A percentile compares a stretch with the other conserved stretches of the same genome.
phyloP scores from a whole-genome alignment of 805 yeast species.

The Candida odintsovae region DNA sequence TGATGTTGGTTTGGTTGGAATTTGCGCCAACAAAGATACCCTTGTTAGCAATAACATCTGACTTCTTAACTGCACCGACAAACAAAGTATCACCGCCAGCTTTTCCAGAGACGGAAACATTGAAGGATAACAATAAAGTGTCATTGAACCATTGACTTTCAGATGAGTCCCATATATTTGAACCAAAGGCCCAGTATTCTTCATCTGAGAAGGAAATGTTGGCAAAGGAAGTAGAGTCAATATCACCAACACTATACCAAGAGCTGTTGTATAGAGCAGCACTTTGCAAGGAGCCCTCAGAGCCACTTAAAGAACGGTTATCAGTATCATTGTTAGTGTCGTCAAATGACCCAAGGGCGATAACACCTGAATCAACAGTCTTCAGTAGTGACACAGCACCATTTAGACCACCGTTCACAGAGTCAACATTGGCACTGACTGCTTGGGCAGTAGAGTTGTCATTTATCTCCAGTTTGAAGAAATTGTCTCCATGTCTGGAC shows the following conservation, averaged over 20 bases:
- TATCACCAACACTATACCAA: constrained; percentile 40
- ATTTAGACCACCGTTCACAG: constrained; percentile 33
- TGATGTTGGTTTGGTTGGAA: constrained; percentile 16
- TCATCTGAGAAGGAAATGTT: constrained; percentile 29
- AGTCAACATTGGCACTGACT: constrained; percentile 14
- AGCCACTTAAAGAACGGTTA: constrained; percentile 24
- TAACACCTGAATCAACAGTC: constrained; percentile 29
- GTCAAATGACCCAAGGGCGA: constrained; percentile 43
- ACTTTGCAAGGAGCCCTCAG: constrained; percentile 30
- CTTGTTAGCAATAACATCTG: constrained; percentile 17
- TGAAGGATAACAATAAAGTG: constrained; percentile 25
- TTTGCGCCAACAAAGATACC: constrained; percentile 9
- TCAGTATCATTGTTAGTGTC: constrained; percentile 28
- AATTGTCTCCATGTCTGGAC: constrained; percentile 31
- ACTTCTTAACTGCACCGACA: constrained; percentile 18
- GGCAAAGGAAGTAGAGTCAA: constrained; percentile 4
- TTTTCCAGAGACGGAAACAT: constrained; percentile 22
- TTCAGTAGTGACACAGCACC: constrained; percentile 32
- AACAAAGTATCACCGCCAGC: constrained; percentile 17
- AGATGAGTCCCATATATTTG: constrained; percentile 37
- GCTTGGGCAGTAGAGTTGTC: constrained; percentile 13
- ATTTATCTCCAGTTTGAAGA: constrained; percentile 28
- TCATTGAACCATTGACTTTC: constrained; percentile 30
- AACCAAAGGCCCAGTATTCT: constrained; percentile 38
- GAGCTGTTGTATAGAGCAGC: constrained; percentile 31